Evolutionary conservation across 176 grass and related monocot species (phyloP), one percentile per base, ranked within the genome.

Genomic region (Saccharum spontaneum): DNA sequence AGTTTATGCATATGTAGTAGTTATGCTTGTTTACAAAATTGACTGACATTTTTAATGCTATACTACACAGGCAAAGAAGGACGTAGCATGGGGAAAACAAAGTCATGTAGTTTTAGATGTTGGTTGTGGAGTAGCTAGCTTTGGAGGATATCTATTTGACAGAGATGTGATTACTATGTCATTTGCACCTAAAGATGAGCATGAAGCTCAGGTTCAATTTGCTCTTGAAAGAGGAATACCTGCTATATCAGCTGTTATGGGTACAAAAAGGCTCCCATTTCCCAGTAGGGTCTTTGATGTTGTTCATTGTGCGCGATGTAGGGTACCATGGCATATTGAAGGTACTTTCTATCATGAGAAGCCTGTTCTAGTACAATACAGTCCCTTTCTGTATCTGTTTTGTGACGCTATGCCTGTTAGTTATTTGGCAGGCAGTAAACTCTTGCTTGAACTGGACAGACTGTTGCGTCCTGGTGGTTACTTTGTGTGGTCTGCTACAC

Each of bases 241-340:
- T 73, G 95, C 95, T 71, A 89, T 97, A 85, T 97, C 92, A 83
- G 90, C 92, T 61, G 92, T 97, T 67, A 97, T 97, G 92, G 95
- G 95, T 43, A 97, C 95, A 2, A 89, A 92, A 81, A 97, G 92
- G 59, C 95, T 97, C 81, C 95, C 95, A 72, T 93, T 92, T 60
- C 90, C 95, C 18, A 75, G 92, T 38, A 82, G 76, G 65, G 90
- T 97, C 80, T 97, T 97, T 86, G 95, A 97, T 90, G 88, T 79
- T 80, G 67, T 97, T 40, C 95, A 97, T 24, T 97, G 95, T 82
- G 95, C 95, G 23, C 89, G 95, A 36, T 94, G 95, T 66, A 85
- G 95, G 55, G 95, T 97, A 69, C 95, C 95, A 65, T 97, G 95
- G 92, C 95, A 97, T 79, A 92, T 94, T 46, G 95, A 97, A 94